phyloP scores from a whole-genome alignment of 164 flowering plant species.

The Saururus chinensis region DNA sequence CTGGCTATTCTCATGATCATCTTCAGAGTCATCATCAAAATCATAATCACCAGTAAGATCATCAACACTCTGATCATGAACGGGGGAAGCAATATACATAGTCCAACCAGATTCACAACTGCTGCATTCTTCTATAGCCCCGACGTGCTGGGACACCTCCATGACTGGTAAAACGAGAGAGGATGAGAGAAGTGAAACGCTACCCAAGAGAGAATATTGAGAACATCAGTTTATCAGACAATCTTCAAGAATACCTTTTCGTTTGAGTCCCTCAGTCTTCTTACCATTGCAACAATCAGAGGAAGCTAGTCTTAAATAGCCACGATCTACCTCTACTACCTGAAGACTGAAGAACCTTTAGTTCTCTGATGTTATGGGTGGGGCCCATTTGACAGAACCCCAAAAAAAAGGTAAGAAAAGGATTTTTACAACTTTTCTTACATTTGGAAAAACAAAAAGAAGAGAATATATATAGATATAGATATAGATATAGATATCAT shows the following conservation, averaged over 20 bases:
- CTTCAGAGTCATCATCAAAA: constrained; percentile 6
- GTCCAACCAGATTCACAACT: constrained; percentile 93
- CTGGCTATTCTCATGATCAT: neutral
- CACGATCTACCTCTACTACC: constrained; percentile 21
- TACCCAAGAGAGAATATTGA: neutral
- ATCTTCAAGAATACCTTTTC: constrained; percentile 2
- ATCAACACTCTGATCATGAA: constrained; percentile 24
- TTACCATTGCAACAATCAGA: constrained; percentile 7
- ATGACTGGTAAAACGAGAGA: constrained; percentile 12
- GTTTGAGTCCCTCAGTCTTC: constrained; percentile 15
- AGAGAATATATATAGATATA: too few species aligned
- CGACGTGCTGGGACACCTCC: constrained; percentile 34
- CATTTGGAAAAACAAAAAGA: too few species aligned
- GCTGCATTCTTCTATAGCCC: constrained; percentile 27
- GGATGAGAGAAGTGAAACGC: neutral
- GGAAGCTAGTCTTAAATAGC: constrained; percentile 18
- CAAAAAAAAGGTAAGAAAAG: too few species aligned
- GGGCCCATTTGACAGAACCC: too few species aligned
- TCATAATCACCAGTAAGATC: constrained; percentile 9
- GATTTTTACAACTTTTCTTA: too few species aligned
- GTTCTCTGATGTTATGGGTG: constrained; percentile 6
- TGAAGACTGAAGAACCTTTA: constrained; percentile 22
- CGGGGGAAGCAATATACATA: constrained; percentile 55
- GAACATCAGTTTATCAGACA: neutral
- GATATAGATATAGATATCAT: too few species aligned